Conservation (phyloP, 768 basidiomycete species). For the Cyclocybe cylindracea region DNA sequence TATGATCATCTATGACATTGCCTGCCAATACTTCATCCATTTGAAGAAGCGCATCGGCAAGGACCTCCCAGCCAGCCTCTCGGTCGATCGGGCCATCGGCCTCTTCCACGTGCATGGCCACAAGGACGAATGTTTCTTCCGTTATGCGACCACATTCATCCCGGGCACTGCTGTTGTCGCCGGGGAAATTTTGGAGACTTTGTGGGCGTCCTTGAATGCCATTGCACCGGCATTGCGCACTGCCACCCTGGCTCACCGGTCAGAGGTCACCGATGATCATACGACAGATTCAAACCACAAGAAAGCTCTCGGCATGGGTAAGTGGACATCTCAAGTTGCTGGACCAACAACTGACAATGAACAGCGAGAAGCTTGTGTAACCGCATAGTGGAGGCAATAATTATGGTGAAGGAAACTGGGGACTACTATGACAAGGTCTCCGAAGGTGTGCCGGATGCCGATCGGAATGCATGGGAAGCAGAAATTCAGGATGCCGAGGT, state of each 20-base stretch:
- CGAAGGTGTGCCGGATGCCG: no score
- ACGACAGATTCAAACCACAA: constrained; percentile 24
- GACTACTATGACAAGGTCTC: no score
- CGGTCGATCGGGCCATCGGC: constrained; percentile 10
- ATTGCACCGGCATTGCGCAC: constrained; percentile 4
- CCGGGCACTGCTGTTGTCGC: constrained; percentile 3
- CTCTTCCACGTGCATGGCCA: no score
- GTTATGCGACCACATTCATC: constrained; percentile 18
- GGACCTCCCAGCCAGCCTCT: background rate
- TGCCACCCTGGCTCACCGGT: constrained; percentile 8
- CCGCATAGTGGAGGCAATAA: no score
- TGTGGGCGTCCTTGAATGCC: constrained; percentile 17
- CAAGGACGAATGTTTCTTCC: constrained; percentile 18
- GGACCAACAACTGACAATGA: no score
- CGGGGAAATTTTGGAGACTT: constrained; percentile 19
- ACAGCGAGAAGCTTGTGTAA: no score
- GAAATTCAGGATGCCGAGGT: no score
- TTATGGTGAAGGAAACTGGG: no score
- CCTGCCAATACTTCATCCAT: no score
- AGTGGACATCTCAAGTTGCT: no score
- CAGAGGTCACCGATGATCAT: constrained; percentile 22
- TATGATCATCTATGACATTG: no score
- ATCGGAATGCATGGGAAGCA: no score
- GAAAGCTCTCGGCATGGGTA: constrained; percentile 21
- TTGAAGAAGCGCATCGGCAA: constrained; percentile 7